Base-by-base conservation (phyloP, 805 yeast species). In the Wickerhamomyces xylosicus region DNA sequence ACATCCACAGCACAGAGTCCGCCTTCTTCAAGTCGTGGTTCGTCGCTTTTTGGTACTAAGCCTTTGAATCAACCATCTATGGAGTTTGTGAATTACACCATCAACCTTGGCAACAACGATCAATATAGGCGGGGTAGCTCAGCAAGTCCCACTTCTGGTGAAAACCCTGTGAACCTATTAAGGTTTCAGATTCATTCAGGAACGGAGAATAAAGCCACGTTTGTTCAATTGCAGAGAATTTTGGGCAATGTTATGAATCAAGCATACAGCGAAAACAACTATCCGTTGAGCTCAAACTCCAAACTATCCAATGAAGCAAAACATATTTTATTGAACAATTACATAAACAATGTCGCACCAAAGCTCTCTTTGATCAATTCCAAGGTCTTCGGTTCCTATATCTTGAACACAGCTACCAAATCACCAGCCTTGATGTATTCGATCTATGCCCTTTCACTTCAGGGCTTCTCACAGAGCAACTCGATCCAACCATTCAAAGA, bases 321-420 rank as follows among this genome's bases (percentile, higher is more conserved):
- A 43, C 48, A 60, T 41, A 25, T 44, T 11, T 43, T 65, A 34
- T 43, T 60, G 48, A 54, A 56, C 37, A 58, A 52, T 15, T 67
- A 57, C 37, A 44, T 64, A 3, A 64, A 63, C 38, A 61, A 61
- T 27, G 58, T 66, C 20, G 66, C 69, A 0, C 53, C 58, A 1
- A 60, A 68, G 54, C 43, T 64, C 16, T 69, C 64, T 40, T 63
- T 65, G 62, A 10, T 25, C n/a, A 25, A 25, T n/a, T 10, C n/a
- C 14, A 25, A 11, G 14, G 29, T 25, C 4, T 25, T 25, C 14
- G 14, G 14, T 11, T 7, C 14, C 14, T 25, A 25, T 25, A n/a
- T 25, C 4, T 25, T 25, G 29, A 25, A 25, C 29, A 5, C 13
- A 4, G 29, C 29, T 11, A 13, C n/a, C n/a, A 25, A 25, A 13